Base-by-base conservation (phyloP, 2,329 filamentous ascomycete species). In the Colletotrichum sojae region DNA sequence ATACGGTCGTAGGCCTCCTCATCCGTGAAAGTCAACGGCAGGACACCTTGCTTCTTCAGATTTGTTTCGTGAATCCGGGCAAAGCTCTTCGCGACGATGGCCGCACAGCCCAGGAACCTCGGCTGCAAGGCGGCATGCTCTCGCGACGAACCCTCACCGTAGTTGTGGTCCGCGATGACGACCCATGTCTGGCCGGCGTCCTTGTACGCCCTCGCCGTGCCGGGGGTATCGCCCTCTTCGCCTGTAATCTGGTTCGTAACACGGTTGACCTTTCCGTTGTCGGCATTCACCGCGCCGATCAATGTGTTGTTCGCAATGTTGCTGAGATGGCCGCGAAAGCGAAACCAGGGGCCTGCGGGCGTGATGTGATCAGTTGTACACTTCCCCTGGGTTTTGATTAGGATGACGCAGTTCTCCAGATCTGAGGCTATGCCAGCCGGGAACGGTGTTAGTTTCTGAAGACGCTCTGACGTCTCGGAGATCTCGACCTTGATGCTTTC, bases 41-140 rank as follows among this genome's bases (percentile, higher is more conserved):
- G 15, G 9, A 71, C 13, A 8, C 69, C 63, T 85, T 94, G 92
- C 89, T 95, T 96, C 91, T 96, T 96, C 82, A 95, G 85, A 86
- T 96, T 96, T 81, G 93, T 95, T 87, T 96, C 93, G 87, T 96
- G 93, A 78, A 95, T 95, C 88, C 93, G 92, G 76, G 93, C 93
- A 81, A 95, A 96, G 71, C 88, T 91, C 81, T 92, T 90, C 80
- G 89, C 91, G 78, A 95, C 93, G 81, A 96, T 93, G 74, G 93
- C 90, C 76, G 94, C 86, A 81, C 92, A 93, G 75, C 93, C 93
- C 73, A 96, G 88, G 84, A 95, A 93, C 78, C 93, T 87, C 75
- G 93, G 93, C 85, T 96, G 92, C 72, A 95, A 88, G 77, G 93
- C 93, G 75, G 93, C 93, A 81, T 95, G 93, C 84, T 96, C 93